A percentile compares a stretch with the other conserved stretches of the same genome.
Evolutionary conservation across 352 stramenopile genomes (phyloP).

Genomic region (Lagenidium giganteum): DNA sequence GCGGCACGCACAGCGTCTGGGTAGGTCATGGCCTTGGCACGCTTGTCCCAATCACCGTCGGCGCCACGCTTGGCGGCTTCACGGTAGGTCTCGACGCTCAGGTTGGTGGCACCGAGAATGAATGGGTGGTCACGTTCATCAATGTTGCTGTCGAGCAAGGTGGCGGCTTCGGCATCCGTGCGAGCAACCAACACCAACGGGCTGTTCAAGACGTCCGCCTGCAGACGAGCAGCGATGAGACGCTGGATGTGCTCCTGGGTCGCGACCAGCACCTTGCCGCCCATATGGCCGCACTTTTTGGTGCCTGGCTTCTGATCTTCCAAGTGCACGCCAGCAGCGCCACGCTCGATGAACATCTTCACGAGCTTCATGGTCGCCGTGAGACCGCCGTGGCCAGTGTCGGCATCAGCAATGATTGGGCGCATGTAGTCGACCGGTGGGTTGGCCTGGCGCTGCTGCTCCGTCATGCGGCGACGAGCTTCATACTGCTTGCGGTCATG

Average conservation of each 20-base stretch:
- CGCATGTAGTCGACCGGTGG: constrained; percentile 93
- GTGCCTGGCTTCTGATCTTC: constrained; percentile 99
- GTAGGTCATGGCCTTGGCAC: constrained; percentile 94
- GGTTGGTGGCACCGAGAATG: constrained; percentile 93
- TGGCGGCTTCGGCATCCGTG: constrained; percentile 97
- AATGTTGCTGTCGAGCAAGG: constrained; percentile 97
- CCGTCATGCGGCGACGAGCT: constrained; percentile 81
- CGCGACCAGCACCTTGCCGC: constrained; percentile 96
- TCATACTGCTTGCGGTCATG: constrained; percentile 97
- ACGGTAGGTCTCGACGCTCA: constrained; percentile 80
- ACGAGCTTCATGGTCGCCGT: constrained; percentile 98
- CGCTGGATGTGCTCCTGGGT: constrained; percentile 97
- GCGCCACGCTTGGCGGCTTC: constrained; percentile 70
- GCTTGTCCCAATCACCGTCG: constrained; percentile 87
- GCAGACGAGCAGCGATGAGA: constrained; percentile 93
- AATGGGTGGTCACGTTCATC: constrained; percentile 97
- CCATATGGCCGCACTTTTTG: constrained; percentile 99
- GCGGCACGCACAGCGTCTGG: constrained; percentile 89
- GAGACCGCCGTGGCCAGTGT: constrained; percentile 96
- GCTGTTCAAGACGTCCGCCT: constrained; percentile 94
- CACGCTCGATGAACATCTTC: constrained; percentile 98
- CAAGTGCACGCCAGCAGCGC: constrained; percentile 97
- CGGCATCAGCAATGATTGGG: constrained; percentile 96
- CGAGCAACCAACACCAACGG: constrained; percentile 94
- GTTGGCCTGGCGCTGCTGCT: constrained; percentile 68